Base-by-base conservation (phyloP, 768 basidiomycete genomes). In the Lentinus tigrinus region DNA sequence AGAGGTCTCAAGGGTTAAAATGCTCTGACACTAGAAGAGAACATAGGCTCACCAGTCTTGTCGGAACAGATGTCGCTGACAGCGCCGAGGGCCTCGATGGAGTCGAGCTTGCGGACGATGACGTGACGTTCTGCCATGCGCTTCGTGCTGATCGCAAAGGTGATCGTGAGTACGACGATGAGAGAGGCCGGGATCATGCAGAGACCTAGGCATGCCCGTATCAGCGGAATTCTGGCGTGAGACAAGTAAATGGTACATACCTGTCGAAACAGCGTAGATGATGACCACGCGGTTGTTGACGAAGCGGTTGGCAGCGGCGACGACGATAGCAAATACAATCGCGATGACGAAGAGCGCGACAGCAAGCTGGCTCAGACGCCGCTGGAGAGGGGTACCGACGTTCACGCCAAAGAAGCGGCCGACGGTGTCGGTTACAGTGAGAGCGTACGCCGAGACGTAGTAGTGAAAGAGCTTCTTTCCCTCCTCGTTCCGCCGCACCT, bases 21-120 rank as follows among this genome's bases (percentile, higher is more conserved):
- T n/a, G n/a, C n/a, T n/a, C n/a, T n/a, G n/a, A 9, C 0, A 48
- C 17, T 17, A 7, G 47, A 31, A 5, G 14, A 19, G 16, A 24
- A 16, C 17, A 16, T 17, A 27, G 21, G 3, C 49, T 50, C 28
- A 50, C 49, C 49, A 17, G 49, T 50, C 19, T 50, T 50, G 49
- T 50, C 49, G 10, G 49, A 50, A 34, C 49, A 50, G 10, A 50
- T 34, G 19, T 38, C 49, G 19, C 28, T 34, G 49, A 50, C 49
- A 8, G 49, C 49, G 17, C 49, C 49, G 14, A 49, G 48, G 3
- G 48, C 48, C 14, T 49, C 48, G 31, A 49, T 49, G 7, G 49
- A 50, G 36, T 50, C 49, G 49, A 50, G 49, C 21, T 50, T 50
- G 49, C 49, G 49, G 7, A 50, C 49, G 49, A 50, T 50, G 36